phyloP scores from a whole-genome alignment of 2,329 filamentous ascomycete genomes.

The Penicillium sp. region DNA sequence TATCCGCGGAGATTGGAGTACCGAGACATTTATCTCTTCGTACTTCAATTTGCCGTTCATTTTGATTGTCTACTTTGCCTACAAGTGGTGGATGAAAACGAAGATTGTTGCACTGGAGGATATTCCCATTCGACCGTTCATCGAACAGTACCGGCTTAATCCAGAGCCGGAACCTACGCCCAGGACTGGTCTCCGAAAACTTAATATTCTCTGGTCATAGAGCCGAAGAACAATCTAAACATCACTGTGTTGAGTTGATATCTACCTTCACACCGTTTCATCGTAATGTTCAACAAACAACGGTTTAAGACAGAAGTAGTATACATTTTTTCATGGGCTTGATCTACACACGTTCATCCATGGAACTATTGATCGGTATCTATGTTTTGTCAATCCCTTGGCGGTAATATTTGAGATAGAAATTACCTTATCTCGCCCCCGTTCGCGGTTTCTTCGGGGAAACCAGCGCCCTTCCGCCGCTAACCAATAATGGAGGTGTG shows the following conservation, averaged over 20 bases:
- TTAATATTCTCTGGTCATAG: constrained; percentile 30
- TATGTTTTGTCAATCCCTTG: neutral
- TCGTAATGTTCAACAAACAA: no score
- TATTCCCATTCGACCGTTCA: constrained; percentile 37
- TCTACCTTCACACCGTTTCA: neutral
- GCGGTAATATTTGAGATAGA: neutral
- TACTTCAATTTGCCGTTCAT: constrained; percentile 62
- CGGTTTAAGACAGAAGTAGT: no score
- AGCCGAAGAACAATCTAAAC: neutral
- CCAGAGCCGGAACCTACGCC: constrained; percentile 26
- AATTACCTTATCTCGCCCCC: neutral
- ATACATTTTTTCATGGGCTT: no score
- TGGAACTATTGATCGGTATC: neutral
- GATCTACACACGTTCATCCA: no score
- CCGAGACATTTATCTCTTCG: constrained; percentile 61
- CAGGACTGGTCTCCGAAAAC: constrained; percentile 18
- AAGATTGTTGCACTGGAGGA: constrained; percentile 33
- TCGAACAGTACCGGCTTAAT: constrained; percentile 26
- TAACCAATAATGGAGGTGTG: neutral
- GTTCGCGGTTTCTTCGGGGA: neutral
- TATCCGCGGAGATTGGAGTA: constrained; percentile 29
- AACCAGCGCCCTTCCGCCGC: neutral
- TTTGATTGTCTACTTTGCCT: constrained; percentile 51
- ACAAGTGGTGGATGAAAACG: constrained; percentile 35
- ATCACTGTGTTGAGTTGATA: neutral